Percentiles rank a stretch among this genome's conserved stretches.
phyloP scores from a whole-genome alignment of 768 basidiomycete species.

The Trametes elegans region DNA sequence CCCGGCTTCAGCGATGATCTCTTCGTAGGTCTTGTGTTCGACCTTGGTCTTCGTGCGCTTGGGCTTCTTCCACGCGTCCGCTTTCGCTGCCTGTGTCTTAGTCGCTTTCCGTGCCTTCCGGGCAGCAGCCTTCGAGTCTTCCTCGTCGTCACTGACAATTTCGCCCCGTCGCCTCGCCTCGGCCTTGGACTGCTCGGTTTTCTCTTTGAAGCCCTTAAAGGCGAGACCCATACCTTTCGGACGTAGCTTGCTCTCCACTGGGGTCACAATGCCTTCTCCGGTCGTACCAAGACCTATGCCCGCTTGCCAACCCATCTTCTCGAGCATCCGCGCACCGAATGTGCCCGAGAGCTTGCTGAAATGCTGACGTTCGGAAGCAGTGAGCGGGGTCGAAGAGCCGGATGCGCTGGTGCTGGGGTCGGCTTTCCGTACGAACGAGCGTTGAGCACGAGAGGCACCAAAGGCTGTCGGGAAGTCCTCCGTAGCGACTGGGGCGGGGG shows the following conservation, averaged over 20 bases:
- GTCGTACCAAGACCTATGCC: constrained; percentile 74
- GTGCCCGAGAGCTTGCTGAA: constrained; percentile 75
- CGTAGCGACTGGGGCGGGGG: constrained; percentile 43
- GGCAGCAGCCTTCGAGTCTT: constrained; percentile 36
- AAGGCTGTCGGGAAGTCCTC: constrained; percentile 39
- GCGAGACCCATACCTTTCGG: constrained; percentile 88
- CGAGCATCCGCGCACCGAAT: constrained; percentile 86
- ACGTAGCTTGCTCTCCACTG: constrained; percentile 81
- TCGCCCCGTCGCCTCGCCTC: constrained; percentile 80
- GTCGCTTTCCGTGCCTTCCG: constrained; percentile 54
- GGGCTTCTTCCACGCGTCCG: constrained; percentile 83
- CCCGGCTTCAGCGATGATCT: constrained; percentile 88
- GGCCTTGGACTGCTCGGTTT: constrained; percentile 77
- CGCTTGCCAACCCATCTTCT: constrained; percentile 93
- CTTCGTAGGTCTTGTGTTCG: constrained; percentile 96
- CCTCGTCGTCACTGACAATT: constrained; percentile 71
- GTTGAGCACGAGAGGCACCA: constrained; percentile 39
- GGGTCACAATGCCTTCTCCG: constrained; percentile 84
- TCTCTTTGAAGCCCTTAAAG: constrained; percentile 84
- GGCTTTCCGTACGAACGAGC: constrained; percentile 56
- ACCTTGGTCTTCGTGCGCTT: constrained; percentile 83
- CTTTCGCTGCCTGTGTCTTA: constrained; percentile 54
- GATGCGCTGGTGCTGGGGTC: constrained; percentile 33
- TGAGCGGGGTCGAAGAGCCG: constrained; percentile 45
- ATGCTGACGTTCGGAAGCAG: constrained; percentile 69